Conservation (phyloP, 306 rosid genomes). For the Casuarina cunninghamiana region DNA sequence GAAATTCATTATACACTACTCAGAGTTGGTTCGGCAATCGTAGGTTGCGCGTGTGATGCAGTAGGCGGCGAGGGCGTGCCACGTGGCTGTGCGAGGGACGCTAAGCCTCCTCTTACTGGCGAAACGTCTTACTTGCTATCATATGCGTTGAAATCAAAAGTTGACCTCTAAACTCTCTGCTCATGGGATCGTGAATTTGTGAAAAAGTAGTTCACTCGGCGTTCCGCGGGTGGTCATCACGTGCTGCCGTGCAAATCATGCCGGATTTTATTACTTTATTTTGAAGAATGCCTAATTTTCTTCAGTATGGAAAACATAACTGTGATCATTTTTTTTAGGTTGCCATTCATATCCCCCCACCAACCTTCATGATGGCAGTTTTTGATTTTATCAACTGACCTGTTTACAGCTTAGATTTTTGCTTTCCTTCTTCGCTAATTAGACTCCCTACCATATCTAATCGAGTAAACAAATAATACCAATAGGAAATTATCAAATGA, state of each 20-base stretch:
- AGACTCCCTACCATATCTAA: no score
- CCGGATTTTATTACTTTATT: neutral
- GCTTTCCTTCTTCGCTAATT: no score
- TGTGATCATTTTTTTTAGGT: no score
- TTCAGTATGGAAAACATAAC: no score
- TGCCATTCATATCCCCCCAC: no score
- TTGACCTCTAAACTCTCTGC: slow-evolving; percentile 42
- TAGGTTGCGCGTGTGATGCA: accelerated
- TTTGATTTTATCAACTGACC: no score
- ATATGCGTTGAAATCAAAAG: slow-evolving; percentile 37
- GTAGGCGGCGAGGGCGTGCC: neutral
- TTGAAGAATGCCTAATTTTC: no score
- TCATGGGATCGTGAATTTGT: slow-evolving; percentile 31
- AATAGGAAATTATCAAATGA: no score
- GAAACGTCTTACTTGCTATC: neutral
- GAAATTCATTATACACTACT: neutral
- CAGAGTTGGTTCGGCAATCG: neutral
- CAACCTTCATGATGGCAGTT: no score
- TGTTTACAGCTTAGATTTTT: no score
- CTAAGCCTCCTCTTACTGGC: neutral
- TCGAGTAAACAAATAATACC: no score
- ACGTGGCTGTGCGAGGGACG: neutral
- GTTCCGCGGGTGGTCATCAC: slow-evolving; percentile 15
- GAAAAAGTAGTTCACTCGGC: slow-evolving; percentile 28
- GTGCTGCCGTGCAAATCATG: neutral